Conservation (phyloP, 305 asterid genomes). For the Fraxinus ornus region DNA sequence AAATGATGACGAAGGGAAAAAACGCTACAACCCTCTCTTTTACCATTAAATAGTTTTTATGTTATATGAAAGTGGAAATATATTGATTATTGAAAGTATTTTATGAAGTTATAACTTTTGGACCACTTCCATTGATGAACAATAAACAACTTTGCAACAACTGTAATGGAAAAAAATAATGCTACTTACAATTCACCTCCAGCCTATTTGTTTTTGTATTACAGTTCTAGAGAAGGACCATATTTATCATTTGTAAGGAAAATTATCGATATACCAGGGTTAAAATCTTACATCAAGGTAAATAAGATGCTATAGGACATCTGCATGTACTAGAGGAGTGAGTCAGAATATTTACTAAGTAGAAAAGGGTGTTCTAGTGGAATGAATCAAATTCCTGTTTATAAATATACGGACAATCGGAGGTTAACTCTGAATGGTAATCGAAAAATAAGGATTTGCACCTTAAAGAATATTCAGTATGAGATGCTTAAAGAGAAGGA, state of each 20-base stretch:
- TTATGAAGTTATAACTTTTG: not conserved
- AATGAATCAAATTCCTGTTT: not conserved
- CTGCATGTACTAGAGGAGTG: not conserved
- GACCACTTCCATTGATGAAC: not conserved
- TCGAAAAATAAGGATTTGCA: not conserved
- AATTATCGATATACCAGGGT: not conserved
- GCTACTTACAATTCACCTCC: not conserved
- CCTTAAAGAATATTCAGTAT: not conserved
- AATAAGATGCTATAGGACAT: not conserved
- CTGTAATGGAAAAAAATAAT: not conserved
- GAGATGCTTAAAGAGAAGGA: not conserved
- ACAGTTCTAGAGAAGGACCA: not conserved
- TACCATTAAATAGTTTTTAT: not conserved
- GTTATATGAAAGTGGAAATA: not conserved
- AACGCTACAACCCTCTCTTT: not conserved
- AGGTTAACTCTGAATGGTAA: no score
- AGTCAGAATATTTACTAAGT: not conserved
- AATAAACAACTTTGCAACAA: not conserved
- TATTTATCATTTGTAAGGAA: not conserved
- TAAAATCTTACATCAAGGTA: not conserved
- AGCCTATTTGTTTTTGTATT: not conserved
- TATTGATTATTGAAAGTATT: not conserved
- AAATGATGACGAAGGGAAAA: not conserved
- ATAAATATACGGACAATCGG: not conserved
- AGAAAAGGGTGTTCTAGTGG: not conserved